These are phyloP conservation scores for Iberis pinnata DNA, from an alignment of 345 rosid species.

Conservation along the genomic window DNA sequence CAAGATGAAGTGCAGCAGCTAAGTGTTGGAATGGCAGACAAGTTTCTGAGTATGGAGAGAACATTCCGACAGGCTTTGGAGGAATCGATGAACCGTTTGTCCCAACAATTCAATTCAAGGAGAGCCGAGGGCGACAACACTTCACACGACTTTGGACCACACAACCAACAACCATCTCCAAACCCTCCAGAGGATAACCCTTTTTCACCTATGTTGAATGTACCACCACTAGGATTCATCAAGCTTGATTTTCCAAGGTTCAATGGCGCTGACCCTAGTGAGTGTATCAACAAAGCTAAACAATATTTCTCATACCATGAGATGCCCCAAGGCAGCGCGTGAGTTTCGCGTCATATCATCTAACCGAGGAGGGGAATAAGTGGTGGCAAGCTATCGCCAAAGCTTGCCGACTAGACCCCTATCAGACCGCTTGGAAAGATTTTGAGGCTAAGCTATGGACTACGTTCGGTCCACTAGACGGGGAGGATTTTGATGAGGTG, in stretches of 20 bases:
- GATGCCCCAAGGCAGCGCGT: not conserved
- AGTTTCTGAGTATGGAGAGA: no score
- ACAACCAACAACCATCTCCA: no score
- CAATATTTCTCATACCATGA: not conserved
- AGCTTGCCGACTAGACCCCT: not conserved
- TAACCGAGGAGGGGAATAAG: not conserved
- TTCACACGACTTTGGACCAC: no score
- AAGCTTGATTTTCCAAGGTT: not conserved
- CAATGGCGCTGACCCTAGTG: not conserved
- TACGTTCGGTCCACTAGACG: not conserved
- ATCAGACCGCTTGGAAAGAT: not conserved
- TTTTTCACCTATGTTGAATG: no score
- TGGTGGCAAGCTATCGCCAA: not conserved
- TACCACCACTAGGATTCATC: no score
- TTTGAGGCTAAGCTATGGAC: not conserved
- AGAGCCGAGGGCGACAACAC: no score
- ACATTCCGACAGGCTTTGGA: not conserved
- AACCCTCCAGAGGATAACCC: no score
- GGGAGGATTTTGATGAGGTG: not conserved
- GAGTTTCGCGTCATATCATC: not conserved
- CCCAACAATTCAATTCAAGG: no score
- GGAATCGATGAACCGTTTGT: not conserved
- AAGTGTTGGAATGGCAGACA: not conserved
- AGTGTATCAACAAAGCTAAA: not conserved
- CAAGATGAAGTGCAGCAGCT: not conserved